Conservation (phyloP, 441 rosid genomes). For the Populus tomentosa region DNA sequence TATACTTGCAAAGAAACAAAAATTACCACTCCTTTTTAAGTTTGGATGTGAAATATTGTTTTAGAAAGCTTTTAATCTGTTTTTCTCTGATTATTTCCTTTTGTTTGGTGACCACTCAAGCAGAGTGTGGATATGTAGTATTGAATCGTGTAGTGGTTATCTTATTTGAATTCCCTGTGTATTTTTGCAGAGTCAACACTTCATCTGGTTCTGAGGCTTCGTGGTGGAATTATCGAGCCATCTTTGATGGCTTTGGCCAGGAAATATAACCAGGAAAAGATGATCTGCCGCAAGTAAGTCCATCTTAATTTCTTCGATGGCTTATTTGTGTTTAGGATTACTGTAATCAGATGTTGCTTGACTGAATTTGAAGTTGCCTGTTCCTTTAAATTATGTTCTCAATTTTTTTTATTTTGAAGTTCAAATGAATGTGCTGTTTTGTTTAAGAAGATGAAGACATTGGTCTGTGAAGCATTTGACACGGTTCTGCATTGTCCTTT, state of each 20-base stretch:
- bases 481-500: neutral
- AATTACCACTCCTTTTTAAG: neutral
- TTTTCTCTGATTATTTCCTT: no score
- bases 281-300: slow-evolving; percentile 79
- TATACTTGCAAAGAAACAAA: neutral
- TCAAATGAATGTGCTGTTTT: neutral
- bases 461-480: neutral
- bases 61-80: neutral
- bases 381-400: neutral
- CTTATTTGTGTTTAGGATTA: neutral
- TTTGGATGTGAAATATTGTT: neutral
- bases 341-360: neutral
- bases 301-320: neutral
- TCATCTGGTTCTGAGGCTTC: slow-evolving; percentile 75
- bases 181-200: slow-evolving; percentile 53
- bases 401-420: no score
- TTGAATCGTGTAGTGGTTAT: neutral
- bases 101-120: neutral
- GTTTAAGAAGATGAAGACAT: neutral
- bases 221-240: slow-evolving; percentile 89
- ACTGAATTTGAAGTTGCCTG: neutral
- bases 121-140: neutral
- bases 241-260: slow-evolving; percentile 83
- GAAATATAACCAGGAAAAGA: slow-evolving; percentile 80
- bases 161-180: neutral